phyloP scores from a whole-genome alignment of 805 yeast genomes.

The Suhomyces sp. region DNA sequence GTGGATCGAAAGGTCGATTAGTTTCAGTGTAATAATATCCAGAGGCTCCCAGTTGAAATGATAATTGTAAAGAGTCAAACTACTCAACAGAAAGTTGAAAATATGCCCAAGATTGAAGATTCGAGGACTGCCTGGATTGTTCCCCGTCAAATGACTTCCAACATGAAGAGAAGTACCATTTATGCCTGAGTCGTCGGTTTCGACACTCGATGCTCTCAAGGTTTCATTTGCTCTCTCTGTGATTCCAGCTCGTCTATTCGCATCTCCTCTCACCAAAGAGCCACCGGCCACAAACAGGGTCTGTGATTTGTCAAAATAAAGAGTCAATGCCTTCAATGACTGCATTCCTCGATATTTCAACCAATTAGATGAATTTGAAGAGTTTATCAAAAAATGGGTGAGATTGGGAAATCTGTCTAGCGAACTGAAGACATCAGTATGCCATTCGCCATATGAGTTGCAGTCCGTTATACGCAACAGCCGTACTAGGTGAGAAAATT shows the following conservation, averaged over 20 bases:
- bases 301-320: constrained; percentile 28
- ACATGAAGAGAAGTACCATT: constrained; percentile 1
- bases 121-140: constrained; percentile 19
- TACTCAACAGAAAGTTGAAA: constrained; percentile 32
- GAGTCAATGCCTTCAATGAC: constrained; percentile 19
- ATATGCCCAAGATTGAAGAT: constrained; percentile 48
- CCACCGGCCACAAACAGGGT: constrained; percentile 5
- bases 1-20: constrained; percentile 26
- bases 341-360: constrained; percentile 32
- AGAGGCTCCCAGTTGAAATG: constrained; percentile 43
- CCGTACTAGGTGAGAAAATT: constrained; percentile 14
- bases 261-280: constrained; percentile 1
- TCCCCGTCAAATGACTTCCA: constrained; percentile 3
- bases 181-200: background rate
- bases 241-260: background rate
- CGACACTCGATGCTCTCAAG: background rate
- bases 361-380: constrained; percentile 42
- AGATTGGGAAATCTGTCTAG: constrained; percentile 23
- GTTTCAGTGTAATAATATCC: constrained; percentile 7
- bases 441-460: constrained; percentile 39
- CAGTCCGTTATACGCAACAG: constrained; percentile 29
- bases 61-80: constrained; percentile 39
- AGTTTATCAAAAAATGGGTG: constrained; percentile 25
- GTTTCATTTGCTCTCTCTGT: background rate
- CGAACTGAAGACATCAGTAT: constrained; percentile 25